Evolutionary conservation across 106 monocot genomes (phyloP), one percentile per base, ranked within the genome.

Genomic region (Dendrobium nobile): DNA sequence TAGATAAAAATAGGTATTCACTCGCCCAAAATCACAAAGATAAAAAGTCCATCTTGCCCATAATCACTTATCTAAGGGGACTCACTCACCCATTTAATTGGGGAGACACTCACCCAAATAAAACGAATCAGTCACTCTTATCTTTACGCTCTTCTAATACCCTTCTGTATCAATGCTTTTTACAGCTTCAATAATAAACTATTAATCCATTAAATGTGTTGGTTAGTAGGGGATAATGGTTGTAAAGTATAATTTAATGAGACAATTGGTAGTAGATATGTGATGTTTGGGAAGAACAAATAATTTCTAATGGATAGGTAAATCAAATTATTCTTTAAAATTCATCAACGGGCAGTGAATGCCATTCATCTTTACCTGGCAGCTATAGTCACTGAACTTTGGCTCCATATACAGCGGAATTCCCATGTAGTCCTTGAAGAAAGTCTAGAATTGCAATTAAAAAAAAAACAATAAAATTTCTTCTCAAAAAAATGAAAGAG

Each of bases 321-420:
- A 37, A 13, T 15, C 64, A 65, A 24, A 65, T 65, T 65, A 19
- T 33, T 5, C 8, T 42, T 41, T 7, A 73, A 42, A 1, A 13
- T 51, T 51, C 51, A 13, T 51, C 51, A 28, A 81, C n/a, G 74
- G 26, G 41, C 24, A 81, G 59, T 6, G 2, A 13, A 5, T 10
- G 10, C 51, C 51, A 51, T 2, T 51, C 13, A 13, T 51, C 10
- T 15, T 54, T 88, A 98, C 97, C 94, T 98, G 92, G 82, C 97
- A 94, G 85, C 94, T 98, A 59, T 92, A 98, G 77, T 98, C 94
- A 16, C 58, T 82, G 76, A 98, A 98, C 75, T 98, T 98, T 44
- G 97, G 97, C 67, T 98, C 97, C 94, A 98, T 98, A 75, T 87
- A 84, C 37, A 98, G 77, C n/a, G 93, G 93, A 27, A 94, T 94